Evolutionary conservation across 176 grass and related monocot species (phyloP), one percentile per base, ranked within the genome.

Genomic region (Rhynchospora tenuis): DNA sequence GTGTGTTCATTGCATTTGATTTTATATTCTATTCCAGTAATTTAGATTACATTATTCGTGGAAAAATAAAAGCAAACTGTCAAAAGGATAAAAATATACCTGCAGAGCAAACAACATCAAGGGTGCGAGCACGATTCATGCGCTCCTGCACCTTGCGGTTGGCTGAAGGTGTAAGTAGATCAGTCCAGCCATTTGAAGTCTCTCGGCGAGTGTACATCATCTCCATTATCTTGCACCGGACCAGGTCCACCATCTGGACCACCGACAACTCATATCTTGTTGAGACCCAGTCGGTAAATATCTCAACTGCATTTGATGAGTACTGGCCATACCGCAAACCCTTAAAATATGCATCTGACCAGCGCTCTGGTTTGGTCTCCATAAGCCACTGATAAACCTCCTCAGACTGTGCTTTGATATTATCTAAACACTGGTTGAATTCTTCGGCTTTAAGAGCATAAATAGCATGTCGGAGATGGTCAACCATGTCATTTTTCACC

Each of bases 311-410:
- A 90, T 82, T 89, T 17, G 89, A 99, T 0, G 91, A 95, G 57
- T 91, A 95, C 76, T 91, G 89, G 7, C 92, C 91, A 86, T 92
- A 83, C 7, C 96, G 85, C 61, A 62, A 61, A 19, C 96, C 96
- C 89, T 93, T 91, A 11, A 95, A 95, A 82, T 88, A 82, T 56
- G 96, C 96, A 89, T 99, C 93, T 79, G 96, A 99, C 96, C 96
- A 99, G 7, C 81, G 31, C 81, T 99, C 93, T 20, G 93, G 96
- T 86, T 99, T 95, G n/a, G 64, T 91, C 27, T 90, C 89, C 78
- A 92, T 70, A 85, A 99, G 84, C 96, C 96, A 99, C 59, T 93
- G 91, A 84, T 91, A 86, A 83, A 94, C 84, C 64, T 99, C 94
- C 45, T 90, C 88, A 64, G 91, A 99, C 81, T 90, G 79, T 83